Evolutionary conservation across 306 rosid species (phyloP).

Genomic region (Cicer chorassanicum): DNA sequence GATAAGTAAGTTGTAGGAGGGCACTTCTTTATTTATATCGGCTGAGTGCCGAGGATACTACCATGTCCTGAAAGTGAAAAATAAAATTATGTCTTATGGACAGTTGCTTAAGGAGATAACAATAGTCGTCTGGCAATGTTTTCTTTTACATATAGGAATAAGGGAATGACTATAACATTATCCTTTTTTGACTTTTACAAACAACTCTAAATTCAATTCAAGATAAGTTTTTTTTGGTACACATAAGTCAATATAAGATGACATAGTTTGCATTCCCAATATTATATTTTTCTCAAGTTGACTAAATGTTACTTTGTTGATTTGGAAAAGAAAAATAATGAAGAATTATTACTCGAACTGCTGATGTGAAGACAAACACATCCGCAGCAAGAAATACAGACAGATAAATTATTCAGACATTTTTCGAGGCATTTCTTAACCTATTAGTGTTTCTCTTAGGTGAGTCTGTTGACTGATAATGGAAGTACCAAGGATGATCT

Average conservation of each 20-base stretch:
- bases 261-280: slow-evolving; percentile 18
- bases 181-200: neutral
- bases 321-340: slow-evolving; percentile 5
- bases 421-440: slow-evolving; percentile 31
- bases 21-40: neutral
- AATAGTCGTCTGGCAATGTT: slow-evolving; percentile 20
- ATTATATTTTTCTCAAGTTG: neutral
- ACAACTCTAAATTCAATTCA: slow-evolving; percentile 11
- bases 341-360: neutral
- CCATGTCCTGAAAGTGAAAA: neutral
- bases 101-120: slow-evolving; percentile 2
- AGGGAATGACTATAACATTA: neutral
- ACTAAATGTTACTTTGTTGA: neutral
- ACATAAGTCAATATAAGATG: slow-evolving; percentile 10
- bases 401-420: neutral
- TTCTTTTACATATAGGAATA: neutral
- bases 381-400: neutral
- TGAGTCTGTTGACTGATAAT: slow-evolving; percentile 69
- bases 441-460: slow-evolving; percentile 49
- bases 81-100: slow-evolving; percentile 1
- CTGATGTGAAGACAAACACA: neutral
- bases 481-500: slow-evolving; percentile 85
- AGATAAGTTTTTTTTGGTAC: neutral
- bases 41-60: neutral
- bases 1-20: neutral